phyloP scores from a whole-genome alignment of 2,329 filamentous ascomycete genomes.

The Cladosporium sp. region DNA sequence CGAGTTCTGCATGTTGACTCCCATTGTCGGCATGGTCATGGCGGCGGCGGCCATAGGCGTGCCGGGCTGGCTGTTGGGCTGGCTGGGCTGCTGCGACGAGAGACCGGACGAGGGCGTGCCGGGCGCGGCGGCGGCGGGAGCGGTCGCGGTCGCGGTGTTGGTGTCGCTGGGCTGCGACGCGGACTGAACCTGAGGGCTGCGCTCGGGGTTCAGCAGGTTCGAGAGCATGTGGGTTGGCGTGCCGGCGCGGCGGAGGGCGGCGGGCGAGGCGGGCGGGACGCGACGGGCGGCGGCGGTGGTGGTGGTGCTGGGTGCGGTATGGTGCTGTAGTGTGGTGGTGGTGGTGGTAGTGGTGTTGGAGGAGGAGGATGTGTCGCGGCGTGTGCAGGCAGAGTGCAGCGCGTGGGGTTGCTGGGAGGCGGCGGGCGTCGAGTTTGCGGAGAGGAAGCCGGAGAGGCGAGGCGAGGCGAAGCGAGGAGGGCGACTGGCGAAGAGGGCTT shows the following conservation, averaged over 20 bases:
- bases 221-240: conserved; percentile 24
- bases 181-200: conserved; percentile 18
- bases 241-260: conserved; percentile 2
- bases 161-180: conserved; percentile 13
- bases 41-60: conserved; percentile 37
- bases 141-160: conserved; percentile 3
- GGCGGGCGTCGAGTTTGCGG: background rate
- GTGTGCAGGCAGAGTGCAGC: background rate
- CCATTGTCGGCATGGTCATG: conserved; percentile 37
- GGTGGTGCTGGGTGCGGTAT: background rate
- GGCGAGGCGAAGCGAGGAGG: background rate
- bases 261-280: background rate
- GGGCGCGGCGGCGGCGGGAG: conserved; percentile 13
- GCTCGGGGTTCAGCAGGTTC: conserved; percentile 26
- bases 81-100: conserved; percentile 4
- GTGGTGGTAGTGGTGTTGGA: background rate
- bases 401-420: background rate
- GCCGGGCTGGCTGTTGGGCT: conserved; percentile 8
- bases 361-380: background rate
- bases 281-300: background rate
- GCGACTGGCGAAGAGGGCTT: background rate
- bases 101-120: conserved; percentile 9
- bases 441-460: background rate
- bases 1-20: conserved; percentile 58
- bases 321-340: background rate